These are phyloP conservation scores for Xanthoconium stramineum DNA, from an alignment of 768 basidiomycete species.

Conservation along the genomic window DNA sequence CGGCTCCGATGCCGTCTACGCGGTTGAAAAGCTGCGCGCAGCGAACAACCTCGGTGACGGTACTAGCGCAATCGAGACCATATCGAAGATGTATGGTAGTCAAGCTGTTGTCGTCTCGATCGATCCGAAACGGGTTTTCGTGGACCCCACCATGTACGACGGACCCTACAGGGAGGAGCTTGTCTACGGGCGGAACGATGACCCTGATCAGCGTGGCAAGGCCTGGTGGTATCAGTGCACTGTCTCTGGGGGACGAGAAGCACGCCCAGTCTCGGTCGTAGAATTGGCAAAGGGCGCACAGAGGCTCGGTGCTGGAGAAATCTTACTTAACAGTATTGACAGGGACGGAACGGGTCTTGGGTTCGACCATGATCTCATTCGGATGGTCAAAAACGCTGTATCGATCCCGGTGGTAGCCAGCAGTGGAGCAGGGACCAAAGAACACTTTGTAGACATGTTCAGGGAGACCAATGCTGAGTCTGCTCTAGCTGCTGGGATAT, in stretches of 20 bases:
- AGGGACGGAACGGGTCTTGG: constrained; percentile 90
- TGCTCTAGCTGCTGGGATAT: constrained; percentile 94
- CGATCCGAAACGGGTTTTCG: constrained; percentile 86
- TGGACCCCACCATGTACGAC: constrained; percentile 59
- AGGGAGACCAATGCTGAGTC: constrained; percentile 77
- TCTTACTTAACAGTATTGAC: constrained; percentile 94
- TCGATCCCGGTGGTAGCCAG: constrained; percentile 92
- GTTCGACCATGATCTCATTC: constrained; percentile 83
- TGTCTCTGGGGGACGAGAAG: constrained; percentile 87
- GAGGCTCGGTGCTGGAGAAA: constrained; percentile 88
- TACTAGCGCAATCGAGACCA: constrained; percentile 87
- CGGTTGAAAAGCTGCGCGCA: constrained; percentile 77
- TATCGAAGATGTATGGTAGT: constrained; percentile 85
- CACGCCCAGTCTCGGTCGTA: constrained; percentile 78
- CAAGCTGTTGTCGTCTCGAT: constrained; percentile 98
- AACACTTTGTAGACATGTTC: constrained; percentile 91
- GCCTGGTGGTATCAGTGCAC: constrained; percentile 99
- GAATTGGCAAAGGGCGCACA: constrained; percentile 94
- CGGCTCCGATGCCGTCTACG: constrained; percentile 92
- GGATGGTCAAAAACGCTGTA: constrained; percentile 71
- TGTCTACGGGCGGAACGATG: constrained; percentile 42
- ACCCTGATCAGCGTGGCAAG: constrained; percentile 57
- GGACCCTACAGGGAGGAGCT: constrained; percentile 69
- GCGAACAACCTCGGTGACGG: constrained; percentile 54
- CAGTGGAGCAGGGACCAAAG: constrained; percentile 81